Conservation (phyloP, 78 protist species). For the Tieghemostelium lacteum region DNA sequence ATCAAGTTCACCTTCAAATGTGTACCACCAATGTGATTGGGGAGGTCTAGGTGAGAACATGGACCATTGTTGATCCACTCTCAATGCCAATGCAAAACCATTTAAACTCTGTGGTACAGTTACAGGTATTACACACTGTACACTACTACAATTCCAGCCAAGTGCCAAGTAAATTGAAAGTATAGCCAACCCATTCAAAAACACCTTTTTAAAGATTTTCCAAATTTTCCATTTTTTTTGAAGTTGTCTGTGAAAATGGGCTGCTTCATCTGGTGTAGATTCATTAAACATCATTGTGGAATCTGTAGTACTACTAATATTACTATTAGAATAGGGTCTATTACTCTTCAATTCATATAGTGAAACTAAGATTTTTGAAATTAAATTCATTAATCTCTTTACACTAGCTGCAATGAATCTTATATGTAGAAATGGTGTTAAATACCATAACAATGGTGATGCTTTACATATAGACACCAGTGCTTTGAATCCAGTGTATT, state of each 20-base stretch:
- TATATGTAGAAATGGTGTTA: conserved; percentile 3
- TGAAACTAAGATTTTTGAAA: conserved; percentile 4
- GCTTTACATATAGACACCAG: conserved; percentile 32
- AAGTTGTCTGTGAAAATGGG: background rate
- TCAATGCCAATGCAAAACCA: conserved; percentile 14
- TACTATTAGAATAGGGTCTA: background rate
- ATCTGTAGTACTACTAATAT: background rate
- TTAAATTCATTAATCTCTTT: background rate
- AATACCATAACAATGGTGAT: conserved; percentile 47
- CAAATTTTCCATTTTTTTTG: background rate
- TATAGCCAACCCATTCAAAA: conserved; percentile 30
- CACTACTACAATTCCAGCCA: conserved; percentile 20
- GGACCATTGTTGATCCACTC: conserved; percentile 71
- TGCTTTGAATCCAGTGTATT: conserved; percentile 50
- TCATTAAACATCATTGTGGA: background rate
- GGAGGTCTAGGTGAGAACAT: conserved; percentile 83
- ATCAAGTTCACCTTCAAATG: conserved; percentile 51
- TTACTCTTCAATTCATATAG: too few species aligned
- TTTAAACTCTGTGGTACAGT: conserved; percentile 16
- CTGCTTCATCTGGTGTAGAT: background rate
- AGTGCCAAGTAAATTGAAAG: conserved; percentile 36
- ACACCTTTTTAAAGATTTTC: background rate
- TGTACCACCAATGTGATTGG: conserved; percentile 65
- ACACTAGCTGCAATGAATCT: background rate
- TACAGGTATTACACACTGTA: conserved; percentile 3